Evolutionary conservation across 345 rosid genomes (phyloP).

Genomic region (Gossypium anomalum): DNA sequence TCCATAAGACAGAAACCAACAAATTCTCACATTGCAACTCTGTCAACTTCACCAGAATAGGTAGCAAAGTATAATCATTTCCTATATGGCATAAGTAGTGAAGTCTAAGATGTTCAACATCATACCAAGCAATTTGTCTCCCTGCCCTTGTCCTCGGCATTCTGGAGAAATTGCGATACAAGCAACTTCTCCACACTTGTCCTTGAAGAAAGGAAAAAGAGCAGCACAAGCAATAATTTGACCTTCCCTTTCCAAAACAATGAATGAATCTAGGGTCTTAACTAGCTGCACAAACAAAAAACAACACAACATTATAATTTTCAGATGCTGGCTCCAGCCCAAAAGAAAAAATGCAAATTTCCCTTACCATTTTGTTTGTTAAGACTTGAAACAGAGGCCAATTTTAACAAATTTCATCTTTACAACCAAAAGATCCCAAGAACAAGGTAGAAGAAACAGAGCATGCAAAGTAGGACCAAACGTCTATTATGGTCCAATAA

Average conservation of each 20-base stretch:
- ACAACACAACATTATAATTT: conserved; percentile 9
- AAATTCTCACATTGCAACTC: not conserved
- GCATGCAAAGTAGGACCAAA: not conserved
- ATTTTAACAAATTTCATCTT: not conserved
- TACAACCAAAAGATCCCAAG: not conserved
- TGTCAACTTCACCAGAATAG: not conserved
- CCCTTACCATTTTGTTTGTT: not conserved
- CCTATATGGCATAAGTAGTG: not conserved
- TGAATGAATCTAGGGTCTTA: conserved; percentile 24
- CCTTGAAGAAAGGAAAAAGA: conserved; percentile 72
- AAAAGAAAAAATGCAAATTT: not conserved
- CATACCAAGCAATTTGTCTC: conserved; percentile 90
- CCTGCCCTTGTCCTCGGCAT: conserved; percentile 95
- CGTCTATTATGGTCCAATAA: not conserved
- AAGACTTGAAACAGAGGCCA: conserved; percentile 13
- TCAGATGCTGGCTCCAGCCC: conserved; percentile 4
- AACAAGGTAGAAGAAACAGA: not conserved
- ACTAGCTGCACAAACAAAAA: conserved; percentile 45
- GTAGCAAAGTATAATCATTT: not conserved
- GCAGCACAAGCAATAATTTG: conserved; percentile 95
- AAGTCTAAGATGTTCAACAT: not conserved
- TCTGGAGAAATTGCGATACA: conserved; percentile 89
- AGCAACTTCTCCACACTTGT: conserved; percentile 89
- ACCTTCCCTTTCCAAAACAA: conserved; percentile 53
- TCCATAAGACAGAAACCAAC: not conserved